Evolutionary conservation across 2,329 filamentous ascomycete species (phyloP).

Genomic region (Parascedosporium putredinis): DNA sequence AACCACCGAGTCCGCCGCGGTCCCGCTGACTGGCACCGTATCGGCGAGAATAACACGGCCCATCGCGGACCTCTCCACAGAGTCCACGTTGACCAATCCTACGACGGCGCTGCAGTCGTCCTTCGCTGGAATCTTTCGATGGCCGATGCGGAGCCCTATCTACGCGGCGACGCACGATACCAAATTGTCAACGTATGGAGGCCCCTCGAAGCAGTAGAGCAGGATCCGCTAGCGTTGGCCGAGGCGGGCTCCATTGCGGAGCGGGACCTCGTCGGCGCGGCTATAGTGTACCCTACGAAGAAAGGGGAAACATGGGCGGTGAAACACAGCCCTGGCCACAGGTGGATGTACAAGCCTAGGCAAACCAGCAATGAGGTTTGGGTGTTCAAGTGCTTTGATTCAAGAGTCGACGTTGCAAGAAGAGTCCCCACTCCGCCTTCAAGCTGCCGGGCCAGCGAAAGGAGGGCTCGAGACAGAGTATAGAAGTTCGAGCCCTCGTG

Average conservation of each 20-base stretch:
- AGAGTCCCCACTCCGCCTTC: conserved; percentile 46
- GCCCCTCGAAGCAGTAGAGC: conserved; percentile 30
- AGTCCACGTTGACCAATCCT: conserved; percentile 42
- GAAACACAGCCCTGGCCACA: conserved; percentile 28
- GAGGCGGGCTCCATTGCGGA: conserved; percentile 39
- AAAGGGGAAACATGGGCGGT: conserved; percentile 38
- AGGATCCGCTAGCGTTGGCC: conserved; percentile 42
- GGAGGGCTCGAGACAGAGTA: conserved; percentile 50
- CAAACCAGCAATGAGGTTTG: conserved; percentile 43
- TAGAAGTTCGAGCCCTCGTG: conserved; percentile 53
- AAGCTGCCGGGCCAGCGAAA: conserved; percentile 33
- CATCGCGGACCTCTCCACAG: conserved; percentile 34
- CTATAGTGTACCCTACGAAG: conserved; percentile 37
- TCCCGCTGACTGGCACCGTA: conserved; percentile 49
- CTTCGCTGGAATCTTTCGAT: conserved; percentile 25
- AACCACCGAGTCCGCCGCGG: conserved; percentile 59
- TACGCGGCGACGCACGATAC: conserved; percentile 26
- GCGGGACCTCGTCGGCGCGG: conserved; percentile 36
- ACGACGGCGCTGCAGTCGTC: conserved; percentile 22
- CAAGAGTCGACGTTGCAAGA: conserved; percentile 17
- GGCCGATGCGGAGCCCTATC: conserved; percentile 26
- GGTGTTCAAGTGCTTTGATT: conserved; percentile 51
- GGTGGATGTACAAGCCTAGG: conserved; percentile 41
- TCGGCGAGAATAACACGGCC: conserved; percentile 49
- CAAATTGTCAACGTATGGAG: conserved; percentile 45